These are phyloP conservation scores for Podosphaera xanthii DNA, from an alignment of 2,329 filamentous ascomycete species.

Conservation along the genomic window DNA sequence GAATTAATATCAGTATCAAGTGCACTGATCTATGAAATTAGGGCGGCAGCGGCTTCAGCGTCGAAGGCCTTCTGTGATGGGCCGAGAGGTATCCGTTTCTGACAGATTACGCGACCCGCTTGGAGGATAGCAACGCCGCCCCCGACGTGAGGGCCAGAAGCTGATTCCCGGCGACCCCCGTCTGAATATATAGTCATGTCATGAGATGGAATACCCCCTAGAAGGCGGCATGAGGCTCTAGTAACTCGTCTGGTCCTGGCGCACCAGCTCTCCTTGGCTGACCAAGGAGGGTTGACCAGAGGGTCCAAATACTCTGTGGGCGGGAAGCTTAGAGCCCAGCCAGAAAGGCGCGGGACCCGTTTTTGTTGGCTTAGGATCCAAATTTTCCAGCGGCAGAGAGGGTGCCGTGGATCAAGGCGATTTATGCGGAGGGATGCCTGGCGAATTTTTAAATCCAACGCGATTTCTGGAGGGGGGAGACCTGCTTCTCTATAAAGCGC, in stretches of 20 bases:
- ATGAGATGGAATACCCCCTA: too few relatives aligned
- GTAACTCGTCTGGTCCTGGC: neutral
- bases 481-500: neutral
- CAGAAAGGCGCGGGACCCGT: neutral
- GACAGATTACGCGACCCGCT: too few relatives aligned
- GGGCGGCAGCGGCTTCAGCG: too few relatives aligned
- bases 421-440: neutral
- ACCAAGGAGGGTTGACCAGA: neutral
- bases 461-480: neutral
- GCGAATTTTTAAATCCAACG: neutral
- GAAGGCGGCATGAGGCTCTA: neutral
- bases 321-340: neutral
- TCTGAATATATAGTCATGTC: too few relatives aligned
- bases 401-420: neutral
- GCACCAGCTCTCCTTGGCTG: neutral
- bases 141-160: too few relatives aligned
- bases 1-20: too few relatives aligned
- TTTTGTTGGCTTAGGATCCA: neutral
- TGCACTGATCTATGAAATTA: too few relatives aligned
- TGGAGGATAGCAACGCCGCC: too few relatives aligned
- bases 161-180: too few relatives aligned
- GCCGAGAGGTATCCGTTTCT: too few relatives aligned
- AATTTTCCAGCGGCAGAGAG: neutral
- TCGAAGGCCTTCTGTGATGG: too few relatives aligned
- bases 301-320: neutral